Evolutionary conservation across 768 basidiomycete genomes (phyloP), one percentile per base, ranked within the genome.

Genomic region (Lactarius hatsudake): DNA sequence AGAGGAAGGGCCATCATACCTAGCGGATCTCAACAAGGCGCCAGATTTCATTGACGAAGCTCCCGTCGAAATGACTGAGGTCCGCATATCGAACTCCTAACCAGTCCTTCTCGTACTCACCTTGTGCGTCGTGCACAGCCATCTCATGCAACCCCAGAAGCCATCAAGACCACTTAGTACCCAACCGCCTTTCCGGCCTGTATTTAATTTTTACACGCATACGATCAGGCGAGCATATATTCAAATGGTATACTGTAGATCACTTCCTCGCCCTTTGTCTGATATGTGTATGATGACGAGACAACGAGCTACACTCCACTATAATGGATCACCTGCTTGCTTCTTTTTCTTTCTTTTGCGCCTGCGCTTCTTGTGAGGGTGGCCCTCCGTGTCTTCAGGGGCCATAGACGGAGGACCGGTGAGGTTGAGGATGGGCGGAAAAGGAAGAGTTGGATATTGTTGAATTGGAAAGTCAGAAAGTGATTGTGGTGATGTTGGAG

Each of bases 1-100:
- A 72, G 93, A 94, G 59, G 96, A 95, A 74, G 91, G 90, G 0
- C 79, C 93, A 1, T 93, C 92, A 3, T 99, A 99, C 78, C 83
- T 99, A 26, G 77, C 87, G 23, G 92, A 96, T 75, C 79, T 96
- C 63, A 90, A 87, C 77, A 94, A 92, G 75, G 86, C 86, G 17
- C 96, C 96, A 55, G 95, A 97, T 76, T 97, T 97, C 75, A 80
- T 96, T 13, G 96, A 98, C 74, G 90, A 94, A 66, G 80, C 91
- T 15, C 96, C 96, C 17, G 80, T 91, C 30, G 89, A 92, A 72
- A 53, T 82, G 26, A 75, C 76, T 67, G 88, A 91, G 81, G 89
- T 88, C 63, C 61, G 82, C 48, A 28, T 32, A 18, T 30, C 28
- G 26, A 43, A 23, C 26, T 75, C 28, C 23, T 62, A 13, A 63